Evolutionary conservation across 176 grass and related monocot species (phyloP), one percentile per base, ranked within the genome.

Genomic region (Oryza australiensis): DNA sequence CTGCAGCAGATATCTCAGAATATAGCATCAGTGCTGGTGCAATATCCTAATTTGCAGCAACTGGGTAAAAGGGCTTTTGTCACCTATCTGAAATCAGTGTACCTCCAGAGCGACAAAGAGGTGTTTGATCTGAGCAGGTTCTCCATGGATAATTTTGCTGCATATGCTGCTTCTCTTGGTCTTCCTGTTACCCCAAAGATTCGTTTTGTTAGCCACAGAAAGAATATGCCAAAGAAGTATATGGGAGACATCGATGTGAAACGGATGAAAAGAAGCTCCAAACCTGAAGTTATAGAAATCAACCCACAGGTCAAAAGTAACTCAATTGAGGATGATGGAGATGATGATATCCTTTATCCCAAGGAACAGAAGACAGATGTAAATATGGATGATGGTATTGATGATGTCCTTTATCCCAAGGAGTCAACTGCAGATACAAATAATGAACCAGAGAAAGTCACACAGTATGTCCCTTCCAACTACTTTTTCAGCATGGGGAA

Each of bases 51-150:
- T 66, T 75, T 98, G 30, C 92, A 95, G 73, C 86, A 94, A 38
- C 73, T 94, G 77, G 95, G 88, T 43, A 94, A 95, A 85, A 94
- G 85, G 79, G 84, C 90, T 43, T 98, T 98, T 82, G 18, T 95
- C 29, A 98, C 92, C 28, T 98, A 95, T 89, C 72, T 98, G 14
- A 94, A 84, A 76, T 95, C 92, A 62, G 76, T 98, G 29, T 83
- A 89, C 80, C 64, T 82, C 10, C 83, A 94, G 29, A 81, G 73
- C 34, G 94, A 94, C 74, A 95, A 91, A 73, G 88, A 91, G 12
- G 88, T 95, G 13, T 95, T 98, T 83, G 92, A 93, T 59, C 82
- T 93, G 77, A 93, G 82, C 66, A 93, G 84, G 42, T 88, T 93
- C 75, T 86, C 90, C 22, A 75, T 87, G 30, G 95, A 98, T 73